Evolutionary conservation across 2,329 filamentous ascomycete species (phyloP), one percentile per base, ranked within the genome.

Genomic region (Fusarium paranaense): DNA sequence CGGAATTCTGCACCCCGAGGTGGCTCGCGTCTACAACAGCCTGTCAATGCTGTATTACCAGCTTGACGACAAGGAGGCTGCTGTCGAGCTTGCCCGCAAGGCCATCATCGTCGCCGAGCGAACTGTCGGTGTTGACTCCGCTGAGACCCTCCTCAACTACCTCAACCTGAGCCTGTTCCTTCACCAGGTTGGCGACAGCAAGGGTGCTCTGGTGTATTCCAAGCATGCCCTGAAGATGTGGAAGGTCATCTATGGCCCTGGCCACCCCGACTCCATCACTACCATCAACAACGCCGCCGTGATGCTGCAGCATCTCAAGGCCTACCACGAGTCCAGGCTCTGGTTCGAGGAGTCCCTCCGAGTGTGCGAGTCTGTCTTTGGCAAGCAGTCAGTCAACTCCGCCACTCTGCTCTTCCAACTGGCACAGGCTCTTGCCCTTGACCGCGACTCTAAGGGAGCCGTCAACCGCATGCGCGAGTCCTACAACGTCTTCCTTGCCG

Each of bases 281-380:
- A 98, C 97, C 18, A 93, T 98, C 84, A 99, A 98, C 89, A 99
- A 99, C 80, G 96, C 95, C 22, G 97, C 97, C 9, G 97, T 99
- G 69, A 99, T 99, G 97, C 91, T 99, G 67, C 97, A 99, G 84
- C 92, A 95, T 65, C 90, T 98, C 78, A 98, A 98, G 87, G 92
- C 94, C 70, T 99, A 97, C 86, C 93, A 96, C 78, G 95, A 98
- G 84, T 98, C 96, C 54, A 93, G 97, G 61, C 88, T 96, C 72
- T 99, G 97, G 97, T 99, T 99, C 81, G 97, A 98, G 84, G 93
- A 95, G 74, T 97, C 95, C 11, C 90, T 98, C 61, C 89, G 90
- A 50, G 92, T 98, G 71, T 98, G 95, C 82, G 95, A 98, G 84
- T 90, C 92, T 54, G 91, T 98, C 6, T 97, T 96, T 74, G 97